phyloP scores from a whole-genome alignment of 345 rosid species.

The Gossypium australe region DNA sequence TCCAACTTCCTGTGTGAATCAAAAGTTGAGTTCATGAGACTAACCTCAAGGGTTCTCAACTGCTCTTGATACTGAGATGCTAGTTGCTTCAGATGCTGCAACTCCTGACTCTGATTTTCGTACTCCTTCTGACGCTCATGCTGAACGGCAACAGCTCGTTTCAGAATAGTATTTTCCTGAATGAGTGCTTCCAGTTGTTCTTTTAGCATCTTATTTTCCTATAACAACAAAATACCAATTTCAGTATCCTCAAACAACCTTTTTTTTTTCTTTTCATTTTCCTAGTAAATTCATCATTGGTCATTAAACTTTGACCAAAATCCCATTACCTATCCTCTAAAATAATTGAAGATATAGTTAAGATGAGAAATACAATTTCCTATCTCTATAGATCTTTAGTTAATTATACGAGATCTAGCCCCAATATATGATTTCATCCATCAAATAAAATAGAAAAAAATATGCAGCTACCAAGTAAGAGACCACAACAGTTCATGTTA shows the following conservation, averaged over 20 bases:
- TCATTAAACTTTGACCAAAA: background rate
- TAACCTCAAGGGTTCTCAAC: slow-evolving; percentile 15
- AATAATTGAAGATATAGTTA: too few relatives aligned
- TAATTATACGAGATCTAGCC: too few relatives aligned
- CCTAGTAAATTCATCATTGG: background rate
- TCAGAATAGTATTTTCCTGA: slow-evolving; percentile 12
- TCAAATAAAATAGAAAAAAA: too few relatives aligned
- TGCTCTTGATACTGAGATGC: slow-evolving; percentile 16
- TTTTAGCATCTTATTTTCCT: slow-evolving; percentile 16
- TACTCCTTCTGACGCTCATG: slow-evolving; percentile 16
- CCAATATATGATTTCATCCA: too few relatives aligned
- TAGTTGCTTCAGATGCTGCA: slow-evolving; percentile 10
- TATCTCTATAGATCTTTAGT: background rate
- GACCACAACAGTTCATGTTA: too few relatives aligned
- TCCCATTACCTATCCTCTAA: background rate
- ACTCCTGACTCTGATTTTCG: slow-evolving; percentile 7
- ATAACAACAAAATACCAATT: background rate
- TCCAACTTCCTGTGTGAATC: background rate
- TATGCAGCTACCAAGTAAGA: too few relatives aligned
- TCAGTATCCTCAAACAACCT: background rate
- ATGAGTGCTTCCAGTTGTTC: slow-evolving; percentile 11
- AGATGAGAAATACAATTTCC: background rate
- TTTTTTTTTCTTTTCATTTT: background rate
- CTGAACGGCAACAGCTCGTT: slow-evolving; percentile 16
- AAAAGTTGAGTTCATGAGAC: background rate